Evolutionary conservation across 2,329 filamentous ascomycete genomes (phyloP).

Genomic region (Claviceps fusiformis): DNA sequence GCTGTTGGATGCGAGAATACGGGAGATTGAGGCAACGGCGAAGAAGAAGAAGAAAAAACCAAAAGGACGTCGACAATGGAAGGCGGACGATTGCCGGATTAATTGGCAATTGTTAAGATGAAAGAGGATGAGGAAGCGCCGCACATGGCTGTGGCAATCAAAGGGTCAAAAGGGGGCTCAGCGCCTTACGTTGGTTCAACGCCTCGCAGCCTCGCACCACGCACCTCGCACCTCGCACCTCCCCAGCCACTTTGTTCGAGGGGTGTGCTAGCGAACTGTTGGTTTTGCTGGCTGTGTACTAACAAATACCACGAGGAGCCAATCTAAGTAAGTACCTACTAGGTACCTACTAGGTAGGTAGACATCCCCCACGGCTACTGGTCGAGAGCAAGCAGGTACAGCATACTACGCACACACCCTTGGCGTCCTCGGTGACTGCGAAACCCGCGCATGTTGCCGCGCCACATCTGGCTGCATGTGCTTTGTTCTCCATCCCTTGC

Average conservation of each 20-base stretch:
- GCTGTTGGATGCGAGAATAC: neutral
- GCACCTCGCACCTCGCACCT: neutral
- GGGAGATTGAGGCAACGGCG: neutral
- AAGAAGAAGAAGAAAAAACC: too few species aligned
- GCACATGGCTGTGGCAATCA: neutral
- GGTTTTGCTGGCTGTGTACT: too few species aligned
- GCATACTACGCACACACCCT: too few species aligned
- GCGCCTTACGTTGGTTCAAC: neutral
- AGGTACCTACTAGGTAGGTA: neutral
- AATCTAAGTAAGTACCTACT: neutral
- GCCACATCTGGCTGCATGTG: too few species aligned
- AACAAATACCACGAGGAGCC: neutral
- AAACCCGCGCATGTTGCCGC: too few species aligned
- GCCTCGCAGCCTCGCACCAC: too few species aligned
- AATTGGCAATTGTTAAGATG: neutral
- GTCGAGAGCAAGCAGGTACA: too few species aligned
- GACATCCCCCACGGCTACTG: too few species aligned
- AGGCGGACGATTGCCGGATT: neutral
- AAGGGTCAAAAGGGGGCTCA: neutral
- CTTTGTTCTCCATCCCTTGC: too few species aligned
- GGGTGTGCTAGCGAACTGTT: neutral
- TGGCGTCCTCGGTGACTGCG: too few species aligned
- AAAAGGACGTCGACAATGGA: neutral
- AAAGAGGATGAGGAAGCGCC: slow-evolving; percentile 1
- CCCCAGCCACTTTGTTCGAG: neutral